A percentile compares a stretch with the other conserved stretches of the same genome.
These are phyloP conservation scores for Eucalyptus pauciflora DNA, from an alignment of 345 rosid genomes.

Conservation along the genomic window DNA sequence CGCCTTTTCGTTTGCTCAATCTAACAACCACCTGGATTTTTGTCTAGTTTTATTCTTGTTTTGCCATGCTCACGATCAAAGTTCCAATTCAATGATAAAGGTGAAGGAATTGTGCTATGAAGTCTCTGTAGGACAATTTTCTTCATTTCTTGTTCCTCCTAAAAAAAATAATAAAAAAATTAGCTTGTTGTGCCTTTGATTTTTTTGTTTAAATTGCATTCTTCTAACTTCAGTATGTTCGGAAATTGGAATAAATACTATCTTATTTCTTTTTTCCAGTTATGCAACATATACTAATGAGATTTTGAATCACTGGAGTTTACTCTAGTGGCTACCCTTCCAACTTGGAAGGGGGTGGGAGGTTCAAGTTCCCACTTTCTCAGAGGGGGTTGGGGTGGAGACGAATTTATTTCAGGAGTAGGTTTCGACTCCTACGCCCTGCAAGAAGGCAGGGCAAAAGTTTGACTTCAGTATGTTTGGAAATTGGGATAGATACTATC, in stretches of 20 bases:
- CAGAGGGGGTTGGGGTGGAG: too few relatives aligned
- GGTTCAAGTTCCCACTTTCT: too few relatives aligned
- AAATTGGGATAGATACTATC: background rate
- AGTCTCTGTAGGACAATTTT: too few relatives aligned
- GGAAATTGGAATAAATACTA: background rate
- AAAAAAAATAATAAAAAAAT: too few relatives aligned
- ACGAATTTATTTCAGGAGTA: too few relatives aligned
- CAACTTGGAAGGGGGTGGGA: too few relatives aligned
- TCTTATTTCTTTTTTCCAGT: background rate
- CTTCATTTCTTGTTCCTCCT: background rate
- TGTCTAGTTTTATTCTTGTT: background rate
- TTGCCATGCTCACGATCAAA: too few relatives aligned
- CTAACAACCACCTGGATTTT: background rate
- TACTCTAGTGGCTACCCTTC: too few relatives aligned
- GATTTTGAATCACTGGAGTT: background rate
- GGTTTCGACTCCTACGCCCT: too few relatives aligned
- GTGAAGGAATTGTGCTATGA: too few relatives aligned
- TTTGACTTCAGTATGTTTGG: background rate
- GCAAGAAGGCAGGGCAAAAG: too few relatives aligned
- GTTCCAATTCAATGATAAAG: background rate
- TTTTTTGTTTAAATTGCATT: background rate
- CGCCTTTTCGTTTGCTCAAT: background rate
- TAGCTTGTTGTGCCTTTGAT: background rate
- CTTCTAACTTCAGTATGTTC: too few relatives aligned
- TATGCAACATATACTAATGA: background rate